These are phyloP conservation scores for Perkinsela sp. DNA, from an alignment of 208 protist species.

Conservation along the genomic window DNA sequence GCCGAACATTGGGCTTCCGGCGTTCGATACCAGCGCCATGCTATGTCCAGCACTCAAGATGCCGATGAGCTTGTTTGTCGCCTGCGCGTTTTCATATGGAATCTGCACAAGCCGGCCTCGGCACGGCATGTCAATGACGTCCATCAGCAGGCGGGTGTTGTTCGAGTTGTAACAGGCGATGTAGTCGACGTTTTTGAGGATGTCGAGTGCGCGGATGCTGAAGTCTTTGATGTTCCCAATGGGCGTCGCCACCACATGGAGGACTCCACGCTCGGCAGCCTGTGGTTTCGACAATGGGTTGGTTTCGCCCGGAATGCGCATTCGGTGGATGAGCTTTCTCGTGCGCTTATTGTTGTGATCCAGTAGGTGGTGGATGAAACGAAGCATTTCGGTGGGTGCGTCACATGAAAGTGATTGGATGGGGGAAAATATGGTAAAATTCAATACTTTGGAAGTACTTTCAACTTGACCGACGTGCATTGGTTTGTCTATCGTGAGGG, in stretches of 20 bases:
- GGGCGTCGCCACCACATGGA: conserved; percentile 59
- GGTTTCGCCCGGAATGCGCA: not conserved
- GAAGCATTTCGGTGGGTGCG: not conserved
- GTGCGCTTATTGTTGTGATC: not conserved
- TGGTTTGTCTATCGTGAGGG: no score
- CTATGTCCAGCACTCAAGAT: conserved; percentile 46
- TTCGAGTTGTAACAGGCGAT: conserved; percentile 43
- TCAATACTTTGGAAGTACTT: no score
- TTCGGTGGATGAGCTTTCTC: not conserved
- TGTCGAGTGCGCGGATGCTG: conserved; percentile 35
- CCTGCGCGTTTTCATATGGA: conserved; percentile 25
- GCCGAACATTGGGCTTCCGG: conserved; percentile 49
- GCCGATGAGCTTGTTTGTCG: conserved; percentile 35
- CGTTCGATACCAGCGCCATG: conserved; percentile 53
- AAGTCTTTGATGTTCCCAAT: conserved; percentile 71
- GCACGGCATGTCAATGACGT: conserved; percentile 34
- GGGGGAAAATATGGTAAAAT: no score
- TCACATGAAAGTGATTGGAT: no score
- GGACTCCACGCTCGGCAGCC: conserved; percentile 23
- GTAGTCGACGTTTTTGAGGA: conserved; percentile 52
- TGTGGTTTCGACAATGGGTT: conserved; percentile 43
- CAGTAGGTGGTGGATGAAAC: not conserved
- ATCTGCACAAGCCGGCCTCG: conserved; percentile 45
- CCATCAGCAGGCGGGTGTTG: conserved; percentile 40
- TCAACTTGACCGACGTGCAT: no score